These are phyloP conservation scores for Salix caprea DNA, from an alignment of 345 rosid genomes.

Conservation along the genomic window DNA sequence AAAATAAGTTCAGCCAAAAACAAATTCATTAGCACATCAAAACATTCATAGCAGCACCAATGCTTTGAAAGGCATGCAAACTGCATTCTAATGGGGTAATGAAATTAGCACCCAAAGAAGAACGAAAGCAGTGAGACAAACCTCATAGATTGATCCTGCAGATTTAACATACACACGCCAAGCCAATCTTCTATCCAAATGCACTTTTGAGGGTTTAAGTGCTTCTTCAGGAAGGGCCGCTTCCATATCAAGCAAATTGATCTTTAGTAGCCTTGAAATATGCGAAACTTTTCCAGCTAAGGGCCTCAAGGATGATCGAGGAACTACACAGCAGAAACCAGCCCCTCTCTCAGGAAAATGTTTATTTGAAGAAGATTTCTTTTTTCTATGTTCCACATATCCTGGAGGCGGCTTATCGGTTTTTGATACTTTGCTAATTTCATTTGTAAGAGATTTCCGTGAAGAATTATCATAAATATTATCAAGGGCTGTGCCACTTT, in stretches of 20 bases:
- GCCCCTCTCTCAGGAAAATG: slow-evolving; percentile 23
- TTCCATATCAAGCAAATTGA: slow-evolving; percentile 87
- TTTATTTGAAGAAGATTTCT: slow-evolving; percentile 25
- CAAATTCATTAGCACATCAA: not conserved
- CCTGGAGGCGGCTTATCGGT: slow-evolving; percentile 28
- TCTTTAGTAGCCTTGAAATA: slow-evolving; percentile 57
- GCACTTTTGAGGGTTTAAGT: slow-evolving; percentile 62
- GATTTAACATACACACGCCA: slow-evolving; percentile 86
- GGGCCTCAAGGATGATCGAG: slow-evolving; percentile 70
- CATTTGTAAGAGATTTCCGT: slow-evolving; percentile 24
- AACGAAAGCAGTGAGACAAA: slow-evolving; percentile 20
- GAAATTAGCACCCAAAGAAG: not conserved
- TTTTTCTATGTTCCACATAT: slow-evolving; percentile 42
- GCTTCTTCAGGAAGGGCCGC: slow-evolving; percentile 79
- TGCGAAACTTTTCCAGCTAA: slow-evolving; percentile 51
- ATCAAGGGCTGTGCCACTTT: slow-evolving; percentile 26
- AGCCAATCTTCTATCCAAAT: slow-evolving; percentile 56
- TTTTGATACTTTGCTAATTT: slow-evolving; percentile 27
- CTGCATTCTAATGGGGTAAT: not conserved
- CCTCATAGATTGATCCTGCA: slow-evolving; percentile 81
- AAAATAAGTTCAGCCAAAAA: not conserved
- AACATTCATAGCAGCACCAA: not conserved
- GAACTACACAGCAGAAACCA: slow-evolving; percentile 57
- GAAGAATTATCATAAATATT: slow-evolving; percentile 25
- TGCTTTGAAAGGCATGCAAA: not conserved